phyloP scores from a whole-genome alignment of 1,284 basidiomycete species.

The Trichosporon coremiiforme region DNA sequence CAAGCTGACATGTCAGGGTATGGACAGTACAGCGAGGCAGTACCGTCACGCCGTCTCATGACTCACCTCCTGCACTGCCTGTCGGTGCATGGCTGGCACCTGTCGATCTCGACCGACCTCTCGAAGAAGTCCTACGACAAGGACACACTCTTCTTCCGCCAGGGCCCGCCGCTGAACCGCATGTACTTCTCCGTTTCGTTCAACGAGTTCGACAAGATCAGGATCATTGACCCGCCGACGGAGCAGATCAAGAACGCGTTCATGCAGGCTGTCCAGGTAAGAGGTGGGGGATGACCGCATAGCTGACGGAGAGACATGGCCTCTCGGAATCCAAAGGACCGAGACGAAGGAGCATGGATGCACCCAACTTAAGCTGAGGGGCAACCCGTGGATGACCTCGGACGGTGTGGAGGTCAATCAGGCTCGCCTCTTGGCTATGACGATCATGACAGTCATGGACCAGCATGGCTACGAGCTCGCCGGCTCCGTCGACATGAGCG shows the following conservation, averaged over 20 bases:
- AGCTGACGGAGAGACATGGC: conserved; percentile 36
- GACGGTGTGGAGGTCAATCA: conserved; percentile 37
- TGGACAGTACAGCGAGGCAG: conserved; percentile 42
- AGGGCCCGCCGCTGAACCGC: conserved; percentile 38
- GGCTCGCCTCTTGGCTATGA: conserved; percentile 37
- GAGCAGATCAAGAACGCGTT: conserved; percentile 38
- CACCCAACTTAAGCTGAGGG: conserved; percentile 47
- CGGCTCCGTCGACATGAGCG: conserved; percentile 45
- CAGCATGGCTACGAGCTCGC: conserved; percentile 45
- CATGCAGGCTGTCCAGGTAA: conserved; percentile 39
- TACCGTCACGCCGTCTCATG: conserved; percentile 43
- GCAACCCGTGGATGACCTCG: conserved; percentile 45
- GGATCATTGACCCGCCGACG: conserved; percentile 50
- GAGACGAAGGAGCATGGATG: conserved; percentile 44
- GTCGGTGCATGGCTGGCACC: conserved; percentile 43
- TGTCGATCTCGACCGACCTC: conserved; percentile 40
- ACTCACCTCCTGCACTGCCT: conserved; percentile 41
- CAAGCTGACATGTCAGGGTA: conserved; percentile 35
- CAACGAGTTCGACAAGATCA: conserved; percentile 50
- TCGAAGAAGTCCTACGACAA: conserved; percentile 47
- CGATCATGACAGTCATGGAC: conserved; percentile 44
- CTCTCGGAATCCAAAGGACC: conserved; percentile 42
- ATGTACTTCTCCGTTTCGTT: conserved; percentile 47
- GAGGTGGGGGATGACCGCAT: conserved; percentile 13
- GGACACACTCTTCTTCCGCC: conserved; percentile 47